Conservation (phyloP, 495 filamentous ascomycete species). For the Annulohypoxylon maeteangense region DNA sequence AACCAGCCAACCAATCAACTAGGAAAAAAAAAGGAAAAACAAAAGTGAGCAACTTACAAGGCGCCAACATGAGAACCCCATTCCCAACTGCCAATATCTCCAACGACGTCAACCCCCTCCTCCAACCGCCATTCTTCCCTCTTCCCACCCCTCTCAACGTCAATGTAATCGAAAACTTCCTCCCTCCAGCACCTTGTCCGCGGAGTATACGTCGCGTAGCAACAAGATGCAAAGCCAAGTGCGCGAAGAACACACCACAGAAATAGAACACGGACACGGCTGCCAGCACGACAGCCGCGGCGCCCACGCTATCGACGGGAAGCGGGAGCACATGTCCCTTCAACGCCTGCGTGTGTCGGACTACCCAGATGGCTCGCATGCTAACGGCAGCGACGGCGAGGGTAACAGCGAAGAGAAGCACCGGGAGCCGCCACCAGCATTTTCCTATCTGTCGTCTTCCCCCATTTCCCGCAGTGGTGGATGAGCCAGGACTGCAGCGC, state of each 20-base stretch:
- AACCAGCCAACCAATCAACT: too few relatives aligned
- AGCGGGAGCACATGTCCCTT: slow-evolving; percentile 26
- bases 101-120: slow-evolving; percentile 23
- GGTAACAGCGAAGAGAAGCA: slow-evolving; percentile 15
- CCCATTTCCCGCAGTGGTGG: not conserved
- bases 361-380: slow-evolving; percentile 23
- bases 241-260: slow-evolving; percentile 40
- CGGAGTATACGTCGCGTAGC: slow-evolving; percentile 30
- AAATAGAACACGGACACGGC: slow-evolving; percentile 36
- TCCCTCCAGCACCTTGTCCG: not conserved
- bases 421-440: slow-evolving; percentile 22
- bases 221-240: slow-evolving; percentile 30
- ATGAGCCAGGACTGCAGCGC: not conserved
- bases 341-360: slow-evolving; percentile 16
- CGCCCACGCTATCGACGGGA: slow-evolving; percentile 22
- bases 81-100: slow-evolving; percentile 40
- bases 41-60: slow-evolving; percentile 34
- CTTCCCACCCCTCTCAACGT: not conserved
- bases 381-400: slow-evolving; percentile 15
- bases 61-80: slow-evolving; percentile 33
- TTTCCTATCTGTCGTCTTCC: not conserved
- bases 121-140: not conserved
- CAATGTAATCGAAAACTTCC: slow-evolving; percentile 25
- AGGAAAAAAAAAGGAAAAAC: too few relatives aligned
- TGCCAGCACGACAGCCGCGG: slow-evolving; percentile 14